Base-by-base conservation (phyloP, 202 grass and related monocot species). In the Elaeis oleifera region DNA sequence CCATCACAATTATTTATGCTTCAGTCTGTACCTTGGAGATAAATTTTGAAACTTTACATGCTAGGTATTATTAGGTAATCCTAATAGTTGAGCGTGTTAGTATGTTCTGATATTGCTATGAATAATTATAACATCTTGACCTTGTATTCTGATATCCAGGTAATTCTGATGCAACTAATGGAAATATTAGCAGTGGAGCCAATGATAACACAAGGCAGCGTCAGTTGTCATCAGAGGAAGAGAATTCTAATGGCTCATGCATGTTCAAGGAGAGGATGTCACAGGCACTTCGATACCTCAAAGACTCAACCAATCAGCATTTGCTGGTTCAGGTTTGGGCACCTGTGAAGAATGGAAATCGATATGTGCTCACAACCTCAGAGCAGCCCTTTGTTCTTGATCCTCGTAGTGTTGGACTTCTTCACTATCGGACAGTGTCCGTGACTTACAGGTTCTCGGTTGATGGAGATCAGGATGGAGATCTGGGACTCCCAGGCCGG, bases 361-460 rank as follows among this genome's bases (percentile, higher is more conserved):
- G 74, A 18, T 91, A 50, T 55, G 87, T 97, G 24, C 92, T 97
- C 69, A 91, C 87, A 39, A 97, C 92, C 11, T 86, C 92, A 53
- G 92, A 84, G 51, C 92, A 91, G 32, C 92, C 92, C 4, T 97
- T 97, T 49, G 87, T 97, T 59, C 82, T 97, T 32, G 84, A 97
- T 65, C 77, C 81, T 18, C 73, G 81, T 44, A 85, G 81, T 69
- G 81, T 83, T 21, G 82, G 73, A 27, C 74, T 97, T 15, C 79
- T 97, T 54, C 84, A 97, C 58, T 97, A 97, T 69, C 83, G 92
- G 36, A 84, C 79, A 52, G 79, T 89, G 54, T 97, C 92, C 18
- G 71, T 91, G 71, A 97, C 63, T 67, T 91, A 97, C 64, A 76
- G 81, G 68, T 91, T 96, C 75, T 89, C 92, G 49, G 65, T 91